A percentile compares a stretch with the other conserved stretches of the same genome.
Evolutionary conservation across 2,329 filamentous ascomycete species (phyloP).

Genomic region (Stachybotrys chartarum): DNA sequence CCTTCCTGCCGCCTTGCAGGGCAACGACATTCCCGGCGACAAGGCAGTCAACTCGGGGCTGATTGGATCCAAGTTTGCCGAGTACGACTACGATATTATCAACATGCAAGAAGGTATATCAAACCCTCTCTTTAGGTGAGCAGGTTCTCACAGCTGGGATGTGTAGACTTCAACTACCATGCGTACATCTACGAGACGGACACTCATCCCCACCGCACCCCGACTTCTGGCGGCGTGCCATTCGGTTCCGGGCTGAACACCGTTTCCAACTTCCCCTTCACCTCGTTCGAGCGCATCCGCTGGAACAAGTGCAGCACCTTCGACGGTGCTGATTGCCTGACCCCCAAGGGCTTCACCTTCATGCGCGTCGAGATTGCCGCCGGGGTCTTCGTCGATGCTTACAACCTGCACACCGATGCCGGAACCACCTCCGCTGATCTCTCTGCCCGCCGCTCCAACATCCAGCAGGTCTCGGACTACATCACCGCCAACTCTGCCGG

Average conservation of each 20-base stretch:
- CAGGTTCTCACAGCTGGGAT: too few relatives aligned
- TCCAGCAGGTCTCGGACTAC: conserved; percentile 51
- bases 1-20: conserved; percentile 47
- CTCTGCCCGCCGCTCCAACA: conserved; percentile 48
- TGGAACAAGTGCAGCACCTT: conserved; percentile 53
- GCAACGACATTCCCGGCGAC: conserved; percentile 54
- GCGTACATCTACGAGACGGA: conserved; percentile 54
- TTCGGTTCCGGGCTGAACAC: conserved; percentile 61
- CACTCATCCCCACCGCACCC: conserved; percentile 51
- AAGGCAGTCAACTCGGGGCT: conserved; percentile 49
- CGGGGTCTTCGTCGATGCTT: conserved; percentile 52
- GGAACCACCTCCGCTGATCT: conserved; percentile 44
- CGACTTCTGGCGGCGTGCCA: conserved; percentile 57
- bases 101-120: conserved; percentile 50
- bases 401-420: conserved; percentile 62
- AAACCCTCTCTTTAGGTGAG: not conserved
- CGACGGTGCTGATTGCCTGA: conserved; percentile 54
- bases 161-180: conserved; percentile 59
- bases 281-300: conserved; percentile 44
- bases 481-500: conserved; percentile 48
- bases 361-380: conserved; percentile 48
- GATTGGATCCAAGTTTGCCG: conserved; percentile 49
- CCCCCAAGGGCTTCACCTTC: conserved; percentile 63
- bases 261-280: conserved; percentile 50
- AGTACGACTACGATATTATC: conserved; percentile 54